A percentile compares a stretch with the other conserved stretches of the same genome.
These are phyloP conservation scores for Podospora didyma DNA, from an alignment of 495 filamentous ascomycete genomes.

Conservation along the genomic window DNA sequence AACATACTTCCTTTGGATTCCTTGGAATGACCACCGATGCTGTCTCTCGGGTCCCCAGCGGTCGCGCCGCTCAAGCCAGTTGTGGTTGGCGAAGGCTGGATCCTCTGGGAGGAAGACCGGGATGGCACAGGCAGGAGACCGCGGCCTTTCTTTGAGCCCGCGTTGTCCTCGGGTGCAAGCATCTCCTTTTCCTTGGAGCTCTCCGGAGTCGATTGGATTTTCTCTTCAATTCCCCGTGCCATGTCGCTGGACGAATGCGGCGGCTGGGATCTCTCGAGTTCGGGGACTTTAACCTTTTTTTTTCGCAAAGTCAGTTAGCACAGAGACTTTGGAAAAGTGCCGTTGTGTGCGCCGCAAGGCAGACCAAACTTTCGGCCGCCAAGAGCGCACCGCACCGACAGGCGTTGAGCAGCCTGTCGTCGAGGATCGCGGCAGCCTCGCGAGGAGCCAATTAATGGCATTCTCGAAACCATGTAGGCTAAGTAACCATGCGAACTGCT, in stretches of 20 bases:
- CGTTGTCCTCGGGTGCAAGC: constrained; percentile 37
- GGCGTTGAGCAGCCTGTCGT: not conserved
- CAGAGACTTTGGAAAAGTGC: not conserved
- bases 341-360: not conserved
- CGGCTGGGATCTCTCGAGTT: not conserved
- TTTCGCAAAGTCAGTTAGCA: not conserved
- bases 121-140: constrained; percentile 60
- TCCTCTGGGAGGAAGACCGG: constrained; percentile 64
- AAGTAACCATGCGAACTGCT: too few relatives aligned
- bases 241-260: constrained; percentile 23
- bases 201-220: constrained; percentile 32
- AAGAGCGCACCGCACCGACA: not conserved
- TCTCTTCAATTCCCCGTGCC: constrained; percentile 35
- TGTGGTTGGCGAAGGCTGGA: constrained; percentile 56
- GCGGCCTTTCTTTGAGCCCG: constrained; percentile 51
- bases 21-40: constrained; percentile 55
- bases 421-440: not conserved
- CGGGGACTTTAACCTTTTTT: not conserved
- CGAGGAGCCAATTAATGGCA: not conserved
- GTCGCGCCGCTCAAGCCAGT: constrained; percentile 64
- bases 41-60: constrained; percentile 57
- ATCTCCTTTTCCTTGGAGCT: constrained; percentile 46
- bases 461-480: not conserved
- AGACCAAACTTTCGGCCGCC: not conserved
- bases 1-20: constrained; percentile 68